Conservation (phyloP, 2,329 filamentous ascomycete species). For the Xylariaceae sp. region DNA sequence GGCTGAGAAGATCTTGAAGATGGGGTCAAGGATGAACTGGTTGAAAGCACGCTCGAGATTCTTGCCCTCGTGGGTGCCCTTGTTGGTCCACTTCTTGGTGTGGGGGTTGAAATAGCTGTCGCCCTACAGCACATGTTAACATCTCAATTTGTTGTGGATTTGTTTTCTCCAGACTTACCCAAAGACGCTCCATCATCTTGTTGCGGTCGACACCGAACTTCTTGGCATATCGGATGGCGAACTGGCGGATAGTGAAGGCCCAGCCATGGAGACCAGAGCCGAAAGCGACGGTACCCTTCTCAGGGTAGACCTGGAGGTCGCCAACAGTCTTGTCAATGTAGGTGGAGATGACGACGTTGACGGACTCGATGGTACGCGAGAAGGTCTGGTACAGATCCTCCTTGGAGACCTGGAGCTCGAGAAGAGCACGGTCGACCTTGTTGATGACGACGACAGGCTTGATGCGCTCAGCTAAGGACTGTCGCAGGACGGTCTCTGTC, state of each 20-base stretch:
- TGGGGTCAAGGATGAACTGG: constrained; percentile 98
- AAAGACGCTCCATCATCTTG: constrained; percentile 99
- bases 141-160: constrained; percentile 15
- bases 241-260: constrained; percentile 99
- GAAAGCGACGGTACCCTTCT: constrained; percentile 97
- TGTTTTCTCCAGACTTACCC: constrained; percentile 56
- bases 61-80: constrained; percentile 77
- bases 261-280: constrained; percentile 99
- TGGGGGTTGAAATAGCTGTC: constrained; percentile 99
- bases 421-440: constrained; percentile 99
- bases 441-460: constrained; percentile 99
- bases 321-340: constrained; percentile 96
- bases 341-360: constrained; percentile 99
- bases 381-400: constrained; percentile 99
- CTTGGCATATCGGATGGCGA: constrained; percentile 94
- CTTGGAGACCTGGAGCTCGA: constrained; percentile 97
- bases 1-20: constrained; percentile 96
- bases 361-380: constrained; percentile 98
- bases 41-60: constrained; percentile 96
- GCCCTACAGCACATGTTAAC: constrained; percentile 44
- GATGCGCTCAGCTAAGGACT: constrained; percentile 99
- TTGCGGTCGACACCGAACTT: constrained; percentile 99
- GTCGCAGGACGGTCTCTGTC: constrained; percentile 98
- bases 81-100: constrained; percentile 99
- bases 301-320: constrained; percentile 97